Evolutionary conservation across 1,284 basidiomycete genomes (phyloP).

Genomic region (Vanrija pseudolonga): DNA sequence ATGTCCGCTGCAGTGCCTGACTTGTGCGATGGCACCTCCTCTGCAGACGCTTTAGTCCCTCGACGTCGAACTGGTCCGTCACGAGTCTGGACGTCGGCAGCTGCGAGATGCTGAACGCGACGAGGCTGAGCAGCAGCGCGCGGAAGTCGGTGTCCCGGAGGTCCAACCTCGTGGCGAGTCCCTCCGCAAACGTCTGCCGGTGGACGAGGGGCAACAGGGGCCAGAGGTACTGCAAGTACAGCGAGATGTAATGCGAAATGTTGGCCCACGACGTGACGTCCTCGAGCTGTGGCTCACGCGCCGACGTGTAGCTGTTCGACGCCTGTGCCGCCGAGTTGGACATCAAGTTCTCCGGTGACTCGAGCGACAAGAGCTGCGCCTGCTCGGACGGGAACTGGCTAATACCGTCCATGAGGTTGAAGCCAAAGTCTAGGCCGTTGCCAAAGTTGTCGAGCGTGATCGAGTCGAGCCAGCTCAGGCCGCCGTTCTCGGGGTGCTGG

Average conservation of each 20-base stretch:
- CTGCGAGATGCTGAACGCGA: conserved; percentile 48
- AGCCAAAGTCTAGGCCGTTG: conserved; percentile 5
- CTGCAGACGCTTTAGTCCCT: conserved; percentile 45
- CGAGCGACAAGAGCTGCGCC: conserved; percentile 37
- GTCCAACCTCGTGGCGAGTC: conserved; percentile 44
- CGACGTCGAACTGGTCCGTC: conserved; percentile 42
- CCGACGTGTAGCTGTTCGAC: background rate
- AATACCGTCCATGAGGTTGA: conserved; percentile 8
- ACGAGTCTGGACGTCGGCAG: conserved; percentile 43
- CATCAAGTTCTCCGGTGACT: conserved; percentile 29
- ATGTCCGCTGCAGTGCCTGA: conserved; percentile 41
- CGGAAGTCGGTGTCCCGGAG: conserved; percentile 45
- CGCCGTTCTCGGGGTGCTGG: conserved; percentile 11
- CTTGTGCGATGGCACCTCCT: conserved; percentile 43
- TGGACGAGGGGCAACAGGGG: conserved; percentile 47
- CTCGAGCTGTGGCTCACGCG: conserved; percentile 38
- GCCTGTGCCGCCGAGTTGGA: background rate
- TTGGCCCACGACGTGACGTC: conserved; percentile 46
- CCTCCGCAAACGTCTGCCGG: conserved; percentile 46
- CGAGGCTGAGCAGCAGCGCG: conserved; percentile 45
- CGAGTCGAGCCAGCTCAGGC: conserved; percentile 25
- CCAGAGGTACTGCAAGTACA: conserved; percentile 47
- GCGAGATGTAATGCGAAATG: conserved; percentile 45
- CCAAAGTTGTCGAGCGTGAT: conserved; percentile 14
- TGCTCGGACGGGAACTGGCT: conserved; percentile 31